Base-by-base conservation (phyloP, 1,139 yeast genomes). In the Pichia kudriavzevii region DNA sequence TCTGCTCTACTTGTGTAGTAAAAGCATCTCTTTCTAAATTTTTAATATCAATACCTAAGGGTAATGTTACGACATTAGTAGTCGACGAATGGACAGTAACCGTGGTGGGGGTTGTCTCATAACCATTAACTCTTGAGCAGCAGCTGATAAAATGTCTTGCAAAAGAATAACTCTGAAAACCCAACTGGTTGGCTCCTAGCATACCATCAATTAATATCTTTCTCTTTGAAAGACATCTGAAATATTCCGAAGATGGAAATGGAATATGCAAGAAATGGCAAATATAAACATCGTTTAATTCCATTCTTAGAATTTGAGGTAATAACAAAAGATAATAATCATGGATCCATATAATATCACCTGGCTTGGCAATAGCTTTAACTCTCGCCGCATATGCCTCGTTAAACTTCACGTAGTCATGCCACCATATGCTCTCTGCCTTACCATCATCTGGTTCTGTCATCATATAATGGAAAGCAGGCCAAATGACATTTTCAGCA, bases 231-330 rank as follows among this genome's bases (percentile, higher is more conserved):
- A 91, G 61, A 46, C 95, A 82, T 42, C 96, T 69, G 61, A 91
- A 85, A 56, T 87, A 85, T 59, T 91, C 98, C n/a, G 88, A 79
- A 26, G 94, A 82, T 9, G 98, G 97, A 70, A 93, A 87, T 11
- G 96, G 95, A 5, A 84, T 73, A 56, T 88, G 97, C 47, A 88
- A 62, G 58, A 77, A 88, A 42, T 83, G 73, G 6, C 94, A 95
- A 47, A 91, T 82, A 46, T 69, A 69, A 11, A 91, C 93, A 40
- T 81, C 76, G 7, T 88, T 91, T 37, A 82, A 66, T 50, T 75
- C 77, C 85, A 80, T 79, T 49, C 95, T 72, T 44, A 91, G 63
- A 59, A 91, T 66, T 52, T 83, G 95, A 1, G 98, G 98, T 40
- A 91, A 64, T 37, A 91, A 62, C 47, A 88, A 60, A 43, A 91